Conservation (phyloP, 2,329 filamentous ascomycete genomes). For the Arachnopeziza araneosa region DNA sequence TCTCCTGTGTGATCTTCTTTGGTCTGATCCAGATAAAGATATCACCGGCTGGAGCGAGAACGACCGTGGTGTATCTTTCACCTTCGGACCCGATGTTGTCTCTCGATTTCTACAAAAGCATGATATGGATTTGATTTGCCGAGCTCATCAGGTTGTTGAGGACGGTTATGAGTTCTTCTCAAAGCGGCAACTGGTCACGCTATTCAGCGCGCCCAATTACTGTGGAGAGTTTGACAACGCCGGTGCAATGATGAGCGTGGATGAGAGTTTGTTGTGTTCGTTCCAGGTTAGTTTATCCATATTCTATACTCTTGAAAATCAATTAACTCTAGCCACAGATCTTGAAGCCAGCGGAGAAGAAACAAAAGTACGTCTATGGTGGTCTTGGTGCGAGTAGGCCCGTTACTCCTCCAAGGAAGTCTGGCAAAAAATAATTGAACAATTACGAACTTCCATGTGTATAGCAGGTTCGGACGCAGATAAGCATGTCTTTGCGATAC, state of each 20-base stretch:
- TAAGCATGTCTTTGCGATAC: slow-evolving; percentile 43
- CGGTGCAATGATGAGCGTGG: slow-evolving; percentile 5
- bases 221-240: slow-evolving; percentile 34
- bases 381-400: slow-evolving; percentile 65
- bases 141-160: slow-evolving; percentile 97
- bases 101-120: slow-evolving; percentile 97
- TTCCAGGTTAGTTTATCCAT: slow-evolving; percentile 2
- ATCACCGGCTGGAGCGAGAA: slow-evolving; percentile 99
- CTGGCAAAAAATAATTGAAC: slow-evolving; percentile 61
- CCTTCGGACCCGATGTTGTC: slow-evolving; percentile 95
- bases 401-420: slow-evolving; percentile 66
- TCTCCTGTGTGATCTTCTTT: slow-evolving; percentile 92
- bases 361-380: slow-evolving; percentile 97
- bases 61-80: slow-evolving; percentile 97
- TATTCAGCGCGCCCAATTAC: slow-evolving; percentile 98
- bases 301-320: neutral
- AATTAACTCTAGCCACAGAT: slow-evolving; percentile 53
- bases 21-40: slow-evolving; percentile 99
- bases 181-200: slow-evolving; percentile 91
- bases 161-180: slow-evolving; percentile 99
- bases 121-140: slow-evolving; percentile 99
- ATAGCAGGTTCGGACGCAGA: slow-evolving; percentile 93
- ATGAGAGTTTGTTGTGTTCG: slow-evolving; percentile 2
- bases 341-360: slow-evolving; percentile 99
- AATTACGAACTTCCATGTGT: slow-evolving; percentile 61